Percentiles rank a stretch among this genome's conserved stretches.
phyloP scores from a whole-genome alignment of 2,329 filamentous ascomycete species.

The Ilyonectria mors-panacis region DNA sequence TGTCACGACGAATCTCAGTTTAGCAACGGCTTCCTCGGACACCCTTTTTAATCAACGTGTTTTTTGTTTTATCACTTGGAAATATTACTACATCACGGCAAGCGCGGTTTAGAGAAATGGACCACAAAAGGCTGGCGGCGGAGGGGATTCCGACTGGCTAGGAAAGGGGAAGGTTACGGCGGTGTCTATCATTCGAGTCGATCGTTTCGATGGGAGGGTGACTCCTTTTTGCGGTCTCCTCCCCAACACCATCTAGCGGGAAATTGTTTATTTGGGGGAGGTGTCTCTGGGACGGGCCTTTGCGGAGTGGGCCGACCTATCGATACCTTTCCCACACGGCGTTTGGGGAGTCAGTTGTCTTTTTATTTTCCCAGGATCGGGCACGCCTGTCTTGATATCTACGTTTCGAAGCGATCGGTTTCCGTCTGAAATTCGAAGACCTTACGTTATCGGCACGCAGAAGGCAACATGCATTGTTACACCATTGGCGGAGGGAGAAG shows the following conservation, averaged over 20 bases:
- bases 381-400: constrained; percentile 23
- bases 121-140: constrained; percentile 43
- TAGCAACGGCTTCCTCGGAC: constrained; percentile 18
- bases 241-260: constrained; percentile 32
- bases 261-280: constrained; percentile 39
- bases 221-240: constrained; percentile 28
- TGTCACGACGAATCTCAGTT: constrained; percentile 23
- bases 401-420: constrained; percentile 45
- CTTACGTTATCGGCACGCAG: constrained; percentile 18
- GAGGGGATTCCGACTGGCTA: constrained; percentile 37
- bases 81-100: constrained; percentile 46
- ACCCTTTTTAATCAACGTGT: constrained; percentile 36
- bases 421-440: constrained; percentile 24
- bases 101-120: constrained; percentile 49
- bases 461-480: constrained; percentile 33
- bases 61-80: constrained; percentile 40
- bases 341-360: constrained; percentile 43
- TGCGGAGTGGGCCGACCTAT: constrained; percentile 45
- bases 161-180: constrained; percentile 38
- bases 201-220: constrained; percentile 46
- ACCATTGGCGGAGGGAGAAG: constrained; percentile 18
- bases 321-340: constrained; percentile 48
- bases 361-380: constrained; percentile 30
- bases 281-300: constrained; percentile 30
- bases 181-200: constrained; percentile 51